Evolutionary conservation across 768 basidiomycete species (phyloP).

Genomic region (Boletus pseudopeckii): DNA sequence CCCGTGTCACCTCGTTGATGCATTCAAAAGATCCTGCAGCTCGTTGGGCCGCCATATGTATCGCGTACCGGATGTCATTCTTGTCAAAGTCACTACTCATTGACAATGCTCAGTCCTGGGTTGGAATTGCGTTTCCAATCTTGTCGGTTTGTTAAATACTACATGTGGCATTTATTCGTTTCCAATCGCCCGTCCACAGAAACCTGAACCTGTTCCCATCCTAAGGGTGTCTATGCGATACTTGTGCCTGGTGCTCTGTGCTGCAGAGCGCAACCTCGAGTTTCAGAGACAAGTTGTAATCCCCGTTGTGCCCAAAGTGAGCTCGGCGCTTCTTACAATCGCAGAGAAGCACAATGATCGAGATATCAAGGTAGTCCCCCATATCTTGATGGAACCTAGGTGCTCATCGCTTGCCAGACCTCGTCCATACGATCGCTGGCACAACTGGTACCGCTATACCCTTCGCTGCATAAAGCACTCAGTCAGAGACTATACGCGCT

Average conservation of each 20-base stretch:
- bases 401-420: slow-evolving; percentile 35
- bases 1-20: slow-evolving; percentile 69
- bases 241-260: slow-evolving; percentile 56
- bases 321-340: slow-evolving; percentile 51
- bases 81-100: slow-evolving; percentile 59
- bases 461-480: slow-evolving; percentile 59
- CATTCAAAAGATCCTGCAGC: slow-evolving; percentile 75
- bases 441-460: slow-evolving; percentile 60
- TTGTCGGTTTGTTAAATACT: slow-evolving; percentile 57
- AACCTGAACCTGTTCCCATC: slow-evolving; percentile 60
- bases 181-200: slow-evolving; percentile 41
- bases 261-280: slow-evolving; percentile 60
- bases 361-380: slow-evolving; percentile 50
- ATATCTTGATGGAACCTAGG: neutral
- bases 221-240: slow-evolving; percentile 66
- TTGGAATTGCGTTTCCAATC: slow-evolving; percentile 58
- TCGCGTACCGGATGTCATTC: slow-evolving; percentile 64
- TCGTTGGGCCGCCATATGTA: slow-evolving; percentile 76
- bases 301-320: slow-evolving; percentile 73
- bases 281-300: slow-evolving; percentile 76
- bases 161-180: slow-evolving; percentile 12
- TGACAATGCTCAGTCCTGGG: slow-evolving; percentile 72
- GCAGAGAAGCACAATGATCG: slow-evolving; percentile 48
- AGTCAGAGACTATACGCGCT: slow-evolving; percentile 51
- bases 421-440: slow-evolving; percentile 47